Conservation (phyloP, 352 stramenopile species). For the Phytopythium mirpurense region DNA sequence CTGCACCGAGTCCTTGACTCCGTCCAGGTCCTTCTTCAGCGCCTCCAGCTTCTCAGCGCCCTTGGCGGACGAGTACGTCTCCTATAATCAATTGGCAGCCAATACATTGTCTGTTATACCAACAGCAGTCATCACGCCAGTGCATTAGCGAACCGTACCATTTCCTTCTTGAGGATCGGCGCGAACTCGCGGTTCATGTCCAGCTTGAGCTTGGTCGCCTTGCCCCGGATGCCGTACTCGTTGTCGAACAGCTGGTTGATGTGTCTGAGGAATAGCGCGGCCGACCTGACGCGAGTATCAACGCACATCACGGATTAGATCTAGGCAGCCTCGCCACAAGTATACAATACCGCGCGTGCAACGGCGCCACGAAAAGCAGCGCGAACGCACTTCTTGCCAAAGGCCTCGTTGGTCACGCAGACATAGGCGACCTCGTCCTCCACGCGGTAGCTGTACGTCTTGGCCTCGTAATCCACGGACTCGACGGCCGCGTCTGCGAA, state of each 20-base stretch:
- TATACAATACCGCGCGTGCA: too few species aligned
- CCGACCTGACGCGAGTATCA: constrained; percentile 29
- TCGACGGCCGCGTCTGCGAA: constrained; percentile 68
- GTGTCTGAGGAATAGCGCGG: constrained; percentile 78
- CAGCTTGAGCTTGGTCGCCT: constrained; percentile 84
- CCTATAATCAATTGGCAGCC: too few species aligned
- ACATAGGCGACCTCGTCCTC: constrained; percentile 83
- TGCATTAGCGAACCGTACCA: constrained; percentile 26
- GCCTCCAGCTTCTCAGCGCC: constrained; percentile 73
- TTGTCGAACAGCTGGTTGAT: constrained; percentile 85
- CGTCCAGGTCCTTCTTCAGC: constrained; percentile 77
- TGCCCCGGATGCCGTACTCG: constrained; percentile 82
- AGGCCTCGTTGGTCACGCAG: constrained; percentile 72
- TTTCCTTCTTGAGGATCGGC: constrained; percentile 79
- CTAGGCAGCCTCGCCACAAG: too few species aligned
- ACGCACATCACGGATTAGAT: neutral
- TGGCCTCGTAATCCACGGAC: constrained; percentile 76
- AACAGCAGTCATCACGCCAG: neutral
- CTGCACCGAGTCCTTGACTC: constrained; percentile 73
- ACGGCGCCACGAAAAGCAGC: constrained; percentile 6
- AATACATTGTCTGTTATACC: neutral
- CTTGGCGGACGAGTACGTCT: constrained; percentile 71
- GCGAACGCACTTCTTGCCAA: constrained; percentile 61
- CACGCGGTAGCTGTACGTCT: constrained; percentile 84
- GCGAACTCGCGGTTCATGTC: constrained; percentile 87